Conservation (phyloP, 73 alveolate species). For the Durusdinium trenchii region DNA sequence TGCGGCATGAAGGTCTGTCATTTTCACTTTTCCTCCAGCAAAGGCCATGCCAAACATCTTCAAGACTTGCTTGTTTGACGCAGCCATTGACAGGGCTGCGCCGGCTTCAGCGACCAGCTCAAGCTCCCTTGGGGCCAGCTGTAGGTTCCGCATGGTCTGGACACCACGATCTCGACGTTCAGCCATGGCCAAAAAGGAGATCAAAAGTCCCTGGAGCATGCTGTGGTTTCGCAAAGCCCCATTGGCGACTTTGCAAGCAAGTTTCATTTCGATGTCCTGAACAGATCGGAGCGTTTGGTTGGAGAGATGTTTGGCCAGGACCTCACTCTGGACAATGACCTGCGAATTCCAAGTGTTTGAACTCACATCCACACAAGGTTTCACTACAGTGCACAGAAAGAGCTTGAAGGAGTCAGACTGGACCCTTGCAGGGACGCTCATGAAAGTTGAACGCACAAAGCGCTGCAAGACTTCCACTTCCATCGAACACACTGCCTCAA, state of each 20-base stretch:
- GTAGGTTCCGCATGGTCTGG: not conserved
- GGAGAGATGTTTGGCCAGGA: not conserved
- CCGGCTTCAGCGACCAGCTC: not conserved
- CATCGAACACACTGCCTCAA: not conserved
- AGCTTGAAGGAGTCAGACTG: not conserved
- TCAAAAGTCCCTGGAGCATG: not conserved
- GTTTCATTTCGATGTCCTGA: not conserved
- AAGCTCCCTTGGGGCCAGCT: not conserved
- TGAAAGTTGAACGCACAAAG: not conserved
- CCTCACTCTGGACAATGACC: not conserved
- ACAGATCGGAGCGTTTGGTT: not conserved
- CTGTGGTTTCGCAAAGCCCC: not conserved
- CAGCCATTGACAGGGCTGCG: not conserved
- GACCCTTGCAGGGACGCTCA: not conserved
- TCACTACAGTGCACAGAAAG: not conserved
- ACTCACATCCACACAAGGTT: not conserved
- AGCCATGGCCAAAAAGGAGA: not conserved
- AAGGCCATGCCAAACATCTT: not conserved
- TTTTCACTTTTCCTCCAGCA: not conserved
- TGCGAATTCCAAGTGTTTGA: not conserved
- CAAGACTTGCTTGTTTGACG: not conserved
- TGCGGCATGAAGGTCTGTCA: not conserved
- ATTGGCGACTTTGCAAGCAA: not conserved
- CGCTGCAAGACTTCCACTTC: not conserved
- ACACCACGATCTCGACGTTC: not conserved